These are phyloP conservation scores for Diutina siamensis DNA, from an alignment of 1,139 yeast species.

Conservation along the genomic window DNA sequence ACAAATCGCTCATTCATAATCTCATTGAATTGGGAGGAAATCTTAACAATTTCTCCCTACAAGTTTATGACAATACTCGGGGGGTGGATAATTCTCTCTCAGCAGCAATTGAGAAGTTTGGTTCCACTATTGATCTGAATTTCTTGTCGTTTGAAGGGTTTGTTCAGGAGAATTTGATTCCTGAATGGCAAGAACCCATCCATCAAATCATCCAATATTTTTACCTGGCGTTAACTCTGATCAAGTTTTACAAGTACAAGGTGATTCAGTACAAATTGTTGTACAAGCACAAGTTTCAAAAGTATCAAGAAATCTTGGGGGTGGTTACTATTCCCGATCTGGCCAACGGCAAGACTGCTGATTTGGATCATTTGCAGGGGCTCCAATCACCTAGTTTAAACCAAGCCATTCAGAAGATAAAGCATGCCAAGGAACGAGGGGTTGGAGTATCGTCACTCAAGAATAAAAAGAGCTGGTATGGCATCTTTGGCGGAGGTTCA, in stretches of 20 bases:
- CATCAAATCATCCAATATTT: conserved; percentile 32
- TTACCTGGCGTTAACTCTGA: conserved; percentile 24
- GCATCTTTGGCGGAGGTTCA: conserved; percentile 28
- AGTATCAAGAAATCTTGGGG: conserved; percentile 25
- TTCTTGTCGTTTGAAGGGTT: conserved; percentile 32
- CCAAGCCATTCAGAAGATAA: conserved; percentile 24
- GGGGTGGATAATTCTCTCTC: conserved; percentile 20
- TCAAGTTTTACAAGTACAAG: conserved; percentile 35
- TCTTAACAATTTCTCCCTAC: conserved; percentile 35
- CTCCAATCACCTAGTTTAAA: conserved; percentile 27
- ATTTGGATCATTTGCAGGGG: conserved; percentile 13
- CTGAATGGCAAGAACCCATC: conserved; percentile 38
- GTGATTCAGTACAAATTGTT: conserved; percentile 31
- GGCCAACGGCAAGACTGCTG: neutral
- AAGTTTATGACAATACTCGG: conserved; percentile 22
- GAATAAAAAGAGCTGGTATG: conserved; percentile 32
- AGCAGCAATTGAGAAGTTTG: conserved; percentile 31
- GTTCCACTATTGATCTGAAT: conserved; percentile 32
- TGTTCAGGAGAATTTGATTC: conserved; percentile 22
- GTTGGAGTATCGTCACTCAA: conserved; percentile 6
- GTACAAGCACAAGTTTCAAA: conserved; percentile 29
- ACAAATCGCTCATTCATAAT: conserved; percentile 19
- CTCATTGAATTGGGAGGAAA: conserved; percentile 37
- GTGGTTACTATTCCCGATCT: neutral
- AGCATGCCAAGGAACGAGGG: conserved; percentile 15